Percentiles rank a stretch among this genome's conserved stretches.
phyloP scores from a whole-genome alignment of 176 grass and related monocot genomes.

The Pontederia paniculata region DNA sequence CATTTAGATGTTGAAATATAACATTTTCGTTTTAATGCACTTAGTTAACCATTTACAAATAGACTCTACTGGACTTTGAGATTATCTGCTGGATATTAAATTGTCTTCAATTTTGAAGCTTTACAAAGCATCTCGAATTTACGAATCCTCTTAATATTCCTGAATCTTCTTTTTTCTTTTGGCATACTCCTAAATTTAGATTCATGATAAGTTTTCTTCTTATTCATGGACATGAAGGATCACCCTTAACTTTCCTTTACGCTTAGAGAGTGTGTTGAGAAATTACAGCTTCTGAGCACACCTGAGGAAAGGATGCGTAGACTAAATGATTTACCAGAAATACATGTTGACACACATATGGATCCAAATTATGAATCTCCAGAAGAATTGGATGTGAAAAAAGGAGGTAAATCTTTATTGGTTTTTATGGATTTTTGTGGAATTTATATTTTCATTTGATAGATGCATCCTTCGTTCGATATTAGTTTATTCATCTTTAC shows the following conservation, averaged over 20 bases:
- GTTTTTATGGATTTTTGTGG: conserved; percentile 6
- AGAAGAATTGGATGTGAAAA: conserved; percentile 47
- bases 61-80: too few species aligned
- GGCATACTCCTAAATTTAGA: not conserved
- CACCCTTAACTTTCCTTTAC: conserved; percentile 70
- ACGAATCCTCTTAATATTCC: too few species aligned
- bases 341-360: conserved; percentile 75
- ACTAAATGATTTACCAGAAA: conserved; percentile 68
- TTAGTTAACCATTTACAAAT: too few species aligned
- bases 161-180: not conserved
- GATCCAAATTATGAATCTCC: conserved; percentile 69
- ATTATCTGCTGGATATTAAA: too few species aligned
- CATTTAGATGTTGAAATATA: too few species aligned
- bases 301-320: conserved; percentile 67
- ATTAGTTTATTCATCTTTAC: conserved; percentile 11
- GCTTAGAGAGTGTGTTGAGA: conserved; percentile 83
- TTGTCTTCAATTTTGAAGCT: too few species aligned
- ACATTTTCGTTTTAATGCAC: too few species aligned
- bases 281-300: conserved; percentile 60
- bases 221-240: conserved; percentile 13
- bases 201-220: not conserved
- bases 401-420: conserved; percentile 30
- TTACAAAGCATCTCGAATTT: too few species aligned
- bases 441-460: conserved; percentile 9
- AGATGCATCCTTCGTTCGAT: conserved; percentile 8